Percentiles rank a stretch among this genome's conserved stretches.
Evolutionary conservation across 2,329 filamentous ascomycete genomes (phyloP).

Genomic region (Fusarium pilosicola): DNA sequence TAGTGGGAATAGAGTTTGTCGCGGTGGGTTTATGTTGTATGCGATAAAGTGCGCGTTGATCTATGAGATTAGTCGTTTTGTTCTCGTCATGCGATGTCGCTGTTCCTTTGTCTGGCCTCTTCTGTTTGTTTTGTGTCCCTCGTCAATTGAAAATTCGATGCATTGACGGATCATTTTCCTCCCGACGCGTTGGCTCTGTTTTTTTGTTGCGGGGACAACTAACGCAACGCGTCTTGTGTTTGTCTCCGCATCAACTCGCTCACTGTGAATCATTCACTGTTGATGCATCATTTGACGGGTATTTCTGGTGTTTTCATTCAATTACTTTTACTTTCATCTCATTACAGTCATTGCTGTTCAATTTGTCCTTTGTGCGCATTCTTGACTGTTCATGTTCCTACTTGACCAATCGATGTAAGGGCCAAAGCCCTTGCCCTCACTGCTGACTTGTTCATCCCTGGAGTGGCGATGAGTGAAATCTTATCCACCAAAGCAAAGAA

Average conservation of each 20-base stretch:
- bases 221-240: background rate
- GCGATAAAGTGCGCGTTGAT: background rate
- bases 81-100: background rate
- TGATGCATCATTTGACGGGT: background rate
- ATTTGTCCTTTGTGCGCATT: background rate
- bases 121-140: conserved; percentile 14
- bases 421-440: background rate
- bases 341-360: fast-evolving
- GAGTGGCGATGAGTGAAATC: background rate
- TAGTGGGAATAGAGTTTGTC: conserved; percentile 8
- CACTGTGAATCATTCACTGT: background rate
- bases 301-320: background rate
- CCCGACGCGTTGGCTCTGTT: conserved; percentile 20
- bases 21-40: background rate
- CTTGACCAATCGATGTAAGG: background rate
- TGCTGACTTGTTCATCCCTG: conserved; percentile 1
- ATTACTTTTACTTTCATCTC: background rate
- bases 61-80: background rate
- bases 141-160: conserved; percentile 22
- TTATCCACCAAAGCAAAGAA: background rate
- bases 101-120: background rate
- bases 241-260: background rate
- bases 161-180: conserved; percentile 30
- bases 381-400: background rate
- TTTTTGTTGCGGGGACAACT: conserved; percentile 31